A percentile compares a stretch with the other conserved stretches of the same genome.
Conservation (phyloP, 1,139 yeast species). For the Hansenula anomala region DNA sequence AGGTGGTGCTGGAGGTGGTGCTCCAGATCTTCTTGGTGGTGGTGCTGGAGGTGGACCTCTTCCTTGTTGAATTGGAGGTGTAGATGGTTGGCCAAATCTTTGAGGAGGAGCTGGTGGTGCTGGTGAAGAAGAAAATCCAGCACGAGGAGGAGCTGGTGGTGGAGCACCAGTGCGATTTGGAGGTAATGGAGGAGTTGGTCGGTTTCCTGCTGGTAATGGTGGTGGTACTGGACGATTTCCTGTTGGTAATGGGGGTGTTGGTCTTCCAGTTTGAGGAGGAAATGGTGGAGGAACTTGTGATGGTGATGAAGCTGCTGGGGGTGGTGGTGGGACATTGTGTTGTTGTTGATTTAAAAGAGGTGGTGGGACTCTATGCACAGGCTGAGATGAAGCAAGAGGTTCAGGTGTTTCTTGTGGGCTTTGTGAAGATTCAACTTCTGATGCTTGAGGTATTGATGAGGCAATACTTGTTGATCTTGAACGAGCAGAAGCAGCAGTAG, state of each 20-base stretch:
- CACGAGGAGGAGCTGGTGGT: constrained; percentile 30
- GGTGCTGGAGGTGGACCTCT: constrained; percentile 32
- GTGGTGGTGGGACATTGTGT: constrained; percentile 22
- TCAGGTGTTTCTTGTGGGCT: constrained; percentile 19
- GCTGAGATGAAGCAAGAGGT: constrained; percentile 13
- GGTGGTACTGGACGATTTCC: constrained; percentile 16
- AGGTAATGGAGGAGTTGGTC: constrained; percentile 16
- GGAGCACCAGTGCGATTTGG: constrained; percentile 20
- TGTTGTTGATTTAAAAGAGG: constrained; percentile 7
- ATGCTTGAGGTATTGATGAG: constrained; percentile 19
- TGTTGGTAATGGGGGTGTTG: constrained; percentile 17
- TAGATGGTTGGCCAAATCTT: constrained; percentile 21
- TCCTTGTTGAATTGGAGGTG: constrained; percentile 20
- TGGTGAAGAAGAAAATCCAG: constrained; percentile 25
- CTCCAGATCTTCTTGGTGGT: constrained; percentile 32
- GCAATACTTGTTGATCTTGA: constrained; percentile 19
- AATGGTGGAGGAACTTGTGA: background rate
- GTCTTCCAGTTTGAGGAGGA: background rate
- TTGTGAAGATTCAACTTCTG: constrained; percentile 1
- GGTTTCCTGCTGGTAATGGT: constrained; percentile 9
- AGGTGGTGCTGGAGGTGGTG: constrained; percentile 27
- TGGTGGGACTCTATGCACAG: constrained; percentile 21
- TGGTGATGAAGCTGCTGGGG: constrained; percentile 24
- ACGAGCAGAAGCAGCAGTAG: constrained; percentile 11
- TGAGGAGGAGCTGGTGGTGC: constrained; percentile 31